Base-by-base conservation (phyloP, 2,329 filamentous ascomycete species). In the Cephalotrichum gorgonifer region DNA sequence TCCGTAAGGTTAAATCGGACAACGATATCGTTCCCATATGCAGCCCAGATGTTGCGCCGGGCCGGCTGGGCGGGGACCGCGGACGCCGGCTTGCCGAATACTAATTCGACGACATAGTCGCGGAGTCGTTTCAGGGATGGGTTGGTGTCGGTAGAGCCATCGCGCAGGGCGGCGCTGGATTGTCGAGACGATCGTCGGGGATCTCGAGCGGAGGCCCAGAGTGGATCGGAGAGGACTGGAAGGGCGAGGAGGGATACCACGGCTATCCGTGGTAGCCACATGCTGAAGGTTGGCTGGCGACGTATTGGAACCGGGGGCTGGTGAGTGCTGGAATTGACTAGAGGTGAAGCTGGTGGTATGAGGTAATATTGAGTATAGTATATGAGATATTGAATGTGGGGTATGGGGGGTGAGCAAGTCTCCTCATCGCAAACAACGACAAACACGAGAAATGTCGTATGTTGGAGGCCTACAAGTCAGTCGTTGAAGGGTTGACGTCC, bases 21-120 rank as follows among this genome's bases (percentile, higher is more conserved):
- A 15, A 98, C 88, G n/a, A 95, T 75, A 64, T 96, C 83, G 53
- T 85, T 79, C 53, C 81, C 79, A 62, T 95, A 95, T 54, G 69
- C 68, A 26, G 35, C 20, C 31, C 27, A 39, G 2, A 44, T 23
- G 33, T 38, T 39, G 25, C 48, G 25, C 15, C 26, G 20, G 14
- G n/a, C 17, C 20, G 48, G 15, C 17, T 31, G 30, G 15, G 42
- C n/a, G 54, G 48, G 57, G 49, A 50, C 51, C 57, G 43, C 58
- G 63, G 39, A 57, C 52, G 47, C 64, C 64, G 69, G 67, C 6
- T 64, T 62, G 12, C 75, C 73, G 51, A 78, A 77, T 41, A 78
- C 56, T 26, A 72, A 62, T 54, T 76, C 72, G 33, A 77, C 64
- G 41, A 47, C 17, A n/a, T 47, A 41, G 22, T 50, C 48, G 11